Percentiles rank a stretch among this genome's conserved stretches.
phyloP scores from a whole-genome alignment of 768 basidiomycete genomes.

The Amanita inopinata region DNA sequence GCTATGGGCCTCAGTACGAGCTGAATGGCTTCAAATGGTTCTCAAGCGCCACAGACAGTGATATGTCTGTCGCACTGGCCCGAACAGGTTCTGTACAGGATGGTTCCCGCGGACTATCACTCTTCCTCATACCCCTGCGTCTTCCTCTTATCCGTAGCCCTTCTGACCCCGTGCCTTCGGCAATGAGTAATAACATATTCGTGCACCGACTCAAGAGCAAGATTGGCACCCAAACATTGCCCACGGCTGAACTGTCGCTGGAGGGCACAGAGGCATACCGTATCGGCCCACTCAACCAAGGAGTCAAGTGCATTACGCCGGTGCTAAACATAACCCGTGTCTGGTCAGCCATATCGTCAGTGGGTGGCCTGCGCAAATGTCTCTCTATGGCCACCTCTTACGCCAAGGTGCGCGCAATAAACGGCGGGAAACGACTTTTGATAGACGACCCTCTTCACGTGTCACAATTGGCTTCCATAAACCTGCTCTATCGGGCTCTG shows the following conservation, averaged over 20 bases:
- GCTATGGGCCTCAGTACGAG: constrained; percentile 41
- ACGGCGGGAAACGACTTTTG: constrained; percentile 39
- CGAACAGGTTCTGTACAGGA: constrained; percentile 47
- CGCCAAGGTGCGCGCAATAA: constrained; percentile 47
- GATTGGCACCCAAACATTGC: constrained; percentile 63
- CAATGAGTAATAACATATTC: constrained; percentile 54
- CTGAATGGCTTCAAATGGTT: constrained; percentile 79
- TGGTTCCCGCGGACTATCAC: constrained; percentile 60
- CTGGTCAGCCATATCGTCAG: constrained; percentile 47
- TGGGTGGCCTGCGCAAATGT: constrained; percentile 50
- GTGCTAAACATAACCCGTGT: constrained; percentile 73
- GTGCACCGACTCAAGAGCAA: constrained; percentile 74
- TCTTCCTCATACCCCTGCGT: constrained; percentile 64
- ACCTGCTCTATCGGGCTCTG: constrained; percentile 56
- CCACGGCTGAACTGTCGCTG: constrained; percentile 67
- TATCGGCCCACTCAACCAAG: constrained; percentile 46
- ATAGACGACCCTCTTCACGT: constrained; percentile 53
- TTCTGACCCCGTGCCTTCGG: constrained; percentile 29
- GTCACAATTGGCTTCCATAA: constrained; percentile 49
- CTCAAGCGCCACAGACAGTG: constrained; percentile 71
- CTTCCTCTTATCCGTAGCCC: constrained; percentile 39
- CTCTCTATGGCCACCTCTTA: constrained; percentile 59
- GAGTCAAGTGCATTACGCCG: constrained; percentile 57
- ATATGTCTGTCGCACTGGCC: constrained; percentile 63
- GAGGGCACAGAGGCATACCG: constrained; percentile 52